Evolutionary conservation across 176 grass and related monocot species (phyloP), one percentile per base, ranked within the genome.

Genomic region (Thinopyrum elongatum): DNA sequence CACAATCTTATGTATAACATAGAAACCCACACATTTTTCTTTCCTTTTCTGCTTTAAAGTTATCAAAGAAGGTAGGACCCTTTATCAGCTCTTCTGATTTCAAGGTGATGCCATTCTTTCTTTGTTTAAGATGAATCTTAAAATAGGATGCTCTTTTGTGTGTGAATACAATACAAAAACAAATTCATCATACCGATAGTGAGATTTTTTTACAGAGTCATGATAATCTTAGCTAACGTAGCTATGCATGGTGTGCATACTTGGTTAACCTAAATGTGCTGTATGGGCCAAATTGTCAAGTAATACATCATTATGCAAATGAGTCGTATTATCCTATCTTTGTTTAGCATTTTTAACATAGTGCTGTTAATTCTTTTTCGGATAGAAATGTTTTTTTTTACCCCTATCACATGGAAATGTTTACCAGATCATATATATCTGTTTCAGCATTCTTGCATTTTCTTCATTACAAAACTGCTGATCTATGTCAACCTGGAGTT

Each of bases 31-130:
- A 53, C 69, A 51, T 25, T 21, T 51, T 34, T 81, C 41, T 49
- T 81, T 68, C 79, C 1, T 28, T 68, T 68, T 34, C 63, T 5
- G 0, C 11, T 11, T 67, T 66, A 22, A 35, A 49, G 73, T 65
- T 65, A 65, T 65, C 9, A 29, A 65, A 29, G 0, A 57, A 21
- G 16, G 28, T 12, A 7, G 25, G 78, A 29, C 25, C n/a, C 63
- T 51, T 34, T 30, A 53, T 42, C 39, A 23, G 62, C 11, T 81
- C 14, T 34, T 68, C 11, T 3, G 17, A 2, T 53, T 51, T 68
- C 63, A 81, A 81, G 82, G 62, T 13, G 29, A 80, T 28, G 30
- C 1, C 78, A 39, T 55, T 60, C 28, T 66, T 65, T 85, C 4
- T 28, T 14, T 33, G 26, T 65, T 26, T 15, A 22, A 21, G 17